Percentiles rank a stretch among this genome's conserved stretches.
Evolutionary conservation across 352 stramenopile genomes (phyloP).

Genomic region (Thraustochytrium striatum): DNA sequence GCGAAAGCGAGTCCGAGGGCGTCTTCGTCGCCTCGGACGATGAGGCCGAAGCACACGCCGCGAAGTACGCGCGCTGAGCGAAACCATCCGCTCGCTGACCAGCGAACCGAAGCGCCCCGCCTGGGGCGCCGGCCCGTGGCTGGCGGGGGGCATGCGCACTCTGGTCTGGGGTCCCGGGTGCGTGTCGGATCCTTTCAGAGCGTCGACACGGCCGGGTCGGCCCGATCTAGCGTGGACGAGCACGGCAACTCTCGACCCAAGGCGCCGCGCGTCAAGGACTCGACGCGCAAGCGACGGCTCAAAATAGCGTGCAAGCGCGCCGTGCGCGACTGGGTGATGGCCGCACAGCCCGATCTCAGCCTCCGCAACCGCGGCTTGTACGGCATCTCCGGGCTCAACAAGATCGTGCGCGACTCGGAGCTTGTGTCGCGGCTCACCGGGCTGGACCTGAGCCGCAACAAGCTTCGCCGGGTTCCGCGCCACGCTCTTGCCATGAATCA

Average conservation of each 20-base stretch:
- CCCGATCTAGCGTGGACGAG: too few relatives aligned
- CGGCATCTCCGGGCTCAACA: not conserved
- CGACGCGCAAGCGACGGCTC: not conserved
- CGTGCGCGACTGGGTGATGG: not conserved
- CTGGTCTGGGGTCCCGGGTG: too few relatives aligned
- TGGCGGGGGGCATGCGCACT: too few relatives aligned
- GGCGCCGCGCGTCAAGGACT: not conserved
- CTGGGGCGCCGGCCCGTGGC: too few relatives aligned
- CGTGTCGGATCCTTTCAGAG: too few relatives aligned
- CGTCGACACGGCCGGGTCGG: too few relatives aligned
- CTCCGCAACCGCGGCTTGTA: constrained; percentile 7
- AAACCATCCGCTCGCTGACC: too few relatives aligned
- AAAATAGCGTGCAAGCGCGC: not conserved
- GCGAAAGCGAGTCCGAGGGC: too few relatives aligned
- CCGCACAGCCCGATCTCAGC: not conserved
- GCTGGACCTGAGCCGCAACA: constrained; percentile 14
- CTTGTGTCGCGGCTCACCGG: not conserved
- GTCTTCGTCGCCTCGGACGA: too few relatives aligned
- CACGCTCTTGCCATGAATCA: not conserved
- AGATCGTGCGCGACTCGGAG: not conserved
- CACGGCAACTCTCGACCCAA: not conserved
- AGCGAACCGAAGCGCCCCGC: too few relatives aligned
- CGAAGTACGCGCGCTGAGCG: too few relatives aligned
- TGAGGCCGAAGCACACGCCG: too few relatives aligned
- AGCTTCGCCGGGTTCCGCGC: not conserved